Evolutionary conservation across 805 yeast species (phyloP), one percentile per base, ranked within the genome.

Genomic region (Lipomyces starkeyi): DNA sequence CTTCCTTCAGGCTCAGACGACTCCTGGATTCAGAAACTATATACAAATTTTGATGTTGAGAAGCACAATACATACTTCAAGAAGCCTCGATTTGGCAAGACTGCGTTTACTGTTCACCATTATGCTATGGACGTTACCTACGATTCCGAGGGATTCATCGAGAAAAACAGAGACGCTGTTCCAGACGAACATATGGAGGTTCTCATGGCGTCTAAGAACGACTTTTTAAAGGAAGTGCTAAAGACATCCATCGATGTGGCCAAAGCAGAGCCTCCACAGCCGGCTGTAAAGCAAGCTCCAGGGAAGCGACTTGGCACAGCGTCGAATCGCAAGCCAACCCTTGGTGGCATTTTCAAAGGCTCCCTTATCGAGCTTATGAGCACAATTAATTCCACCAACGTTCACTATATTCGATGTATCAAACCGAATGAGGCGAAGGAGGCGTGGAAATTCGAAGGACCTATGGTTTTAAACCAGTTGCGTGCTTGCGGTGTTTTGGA

Each of bases 401-500:
- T 90, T 52, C 99, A 94, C 79, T 94, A 94, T 76, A 94, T 94
- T 77, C 89, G 99, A 78, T 94, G 99, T 83, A 94, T 95, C 77
- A 94, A 94, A 79, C 98, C 99, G 5, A 94, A 94, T 78, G 97
- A 93, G 75, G 88, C 88, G 71, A 94, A 95, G 79, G 89, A 87
- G 69, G 97, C 98, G 1, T 94, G 99, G 98, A 90, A 88, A 78
- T 94, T 94, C 79, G 97, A 93, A 76, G 92, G 97, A 17, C 85
- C 93, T 56, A 93, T 94, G 98, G 98, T 94, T 14, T 83, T 95
- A 69, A 89, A 97, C 5, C 99, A 94, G 80, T 84, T 94, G 71
- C 87, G 99, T 78, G 99, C 99, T 5, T 94, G 99, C 83, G 99
- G 99, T 89, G 98, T 94, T 59, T 83, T 94, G 73, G 99, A 95